A percentile compares a stretch with the other conserved stretches of the same genome.
These are phyloP conservation scores for Populus hybrid DNA, from an alignment of 441 rosid genomes.

Conservation along the genomic window DNA sequence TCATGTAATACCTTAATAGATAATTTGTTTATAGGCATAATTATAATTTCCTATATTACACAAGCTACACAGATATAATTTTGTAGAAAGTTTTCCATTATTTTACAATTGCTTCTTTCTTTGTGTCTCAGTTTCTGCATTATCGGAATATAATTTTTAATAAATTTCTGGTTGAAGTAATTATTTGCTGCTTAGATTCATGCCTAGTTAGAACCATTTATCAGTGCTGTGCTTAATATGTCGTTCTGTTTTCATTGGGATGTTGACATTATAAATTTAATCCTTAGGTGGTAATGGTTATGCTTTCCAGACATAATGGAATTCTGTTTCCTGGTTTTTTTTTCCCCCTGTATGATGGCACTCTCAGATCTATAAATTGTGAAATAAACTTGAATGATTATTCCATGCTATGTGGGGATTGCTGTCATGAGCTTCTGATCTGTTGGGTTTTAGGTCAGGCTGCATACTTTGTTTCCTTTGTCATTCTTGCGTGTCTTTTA, in stretches of 20 bases:
- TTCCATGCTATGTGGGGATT: neutral
- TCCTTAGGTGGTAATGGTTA: neutral
- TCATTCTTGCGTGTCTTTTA: neutral
- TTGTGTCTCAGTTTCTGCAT: neutral
- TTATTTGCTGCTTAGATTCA: neutral
- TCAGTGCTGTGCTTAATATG: neutral
- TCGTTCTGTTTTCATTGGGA: neutral
- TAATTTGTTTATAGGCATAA: neutral
- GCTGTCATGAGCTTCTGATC: neutral
- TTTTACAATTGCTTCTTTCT: neutral
- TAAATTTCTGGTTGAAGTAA: conserved; percentile 1
- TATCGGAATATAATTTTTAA: neutral
- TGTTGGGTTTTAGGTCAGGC: neutral
- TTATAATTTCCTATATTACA: neutral
- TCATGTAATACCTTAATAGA: neutral
- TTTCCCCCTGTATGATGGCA: neutral
- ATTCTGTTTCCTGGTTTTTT: neutral
- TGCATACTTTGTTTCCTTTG: neutral
- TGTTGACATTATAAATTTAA: neutral
- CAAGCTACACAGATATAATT: neutral
- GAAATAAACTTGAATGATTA: neutral
- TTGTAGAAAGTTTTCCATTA: neutral
- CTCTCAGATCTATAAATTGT: neutral
- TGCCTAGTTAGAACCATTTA: neutral
- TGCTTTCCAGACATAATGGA: neutral